Percentiles rank a stretch among this genome's conserved stretches.
phyloP scores from a whole-genome alignment of 805 yeast genomes.

The Tetrapisispora fleetii region DNA sequence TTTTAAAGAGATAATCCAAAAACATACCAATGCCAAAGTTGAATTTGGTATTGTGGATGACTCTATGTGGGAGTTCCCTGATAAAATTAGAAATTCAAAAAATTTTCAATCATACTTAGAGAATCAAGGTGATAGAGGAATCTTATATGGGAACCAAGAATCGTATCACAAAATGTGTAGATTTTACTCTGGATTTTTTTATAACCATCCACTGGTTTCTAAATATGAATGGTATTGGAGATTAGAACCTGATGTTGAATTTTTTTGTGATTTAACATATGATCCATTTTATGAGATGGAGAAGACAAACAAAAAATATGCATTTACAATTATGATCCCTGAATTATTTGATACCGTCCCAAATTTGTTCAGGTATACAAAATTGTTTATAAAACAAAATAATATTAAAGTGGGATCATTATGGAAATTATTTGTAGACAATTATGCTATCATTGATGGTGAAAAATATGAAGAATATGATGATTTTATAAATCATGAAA shows the following conservation, averaged over 20 bases:
- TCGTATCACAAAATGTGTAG: constrained; percentile 94
- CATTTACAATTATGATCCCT: constrained; percentile 69
- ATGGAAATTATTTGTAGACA: constrained; percentile 57
- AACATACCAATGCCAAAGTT: constrained; percentile 53
- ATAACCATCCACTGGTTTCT: constrained; percentile 62
- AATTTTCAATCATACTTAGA: constrained; percentile 47
- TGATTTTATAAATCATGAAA: constrained; percentile 23
- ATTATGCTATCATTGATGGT: constrained; percentile 30
- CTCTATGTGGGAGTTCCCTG: constrained; percentile 63
- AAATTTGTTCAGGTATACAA: constrained; percentile 63
- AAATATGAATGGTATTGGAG: constrained; percentile 91
- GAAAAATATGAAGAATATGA: constrained; percentile 16
- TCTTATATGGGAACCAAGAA: constrained; percentile 73
- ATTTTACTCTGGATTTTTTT: constrained; percentile 78
- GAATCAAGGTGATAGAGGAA: constrained; percentile 71
- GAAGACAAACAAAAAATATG: constrained; percentile 58
- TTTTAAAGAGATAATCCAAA: constrained; percentile 45
- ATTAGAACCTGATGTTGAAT: constrained; percentile 86
- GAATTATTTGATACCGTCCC: constrained; percentile 81
- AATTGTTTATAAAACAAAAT: constrained; percentile 43
- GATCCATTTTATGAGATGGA: constrained; percentile 86
- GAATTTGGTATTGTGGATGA: constrained; percentile 60
- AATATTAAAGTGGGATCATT: constrained; percentile 45
- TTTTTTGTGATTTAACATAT: constrained; percentile 82
- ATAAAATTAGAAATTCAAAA: constrained; percentile 11